Conservation (phyloP, 164 flowering plant species). For the Macadamia tetraphylla region DNA sequence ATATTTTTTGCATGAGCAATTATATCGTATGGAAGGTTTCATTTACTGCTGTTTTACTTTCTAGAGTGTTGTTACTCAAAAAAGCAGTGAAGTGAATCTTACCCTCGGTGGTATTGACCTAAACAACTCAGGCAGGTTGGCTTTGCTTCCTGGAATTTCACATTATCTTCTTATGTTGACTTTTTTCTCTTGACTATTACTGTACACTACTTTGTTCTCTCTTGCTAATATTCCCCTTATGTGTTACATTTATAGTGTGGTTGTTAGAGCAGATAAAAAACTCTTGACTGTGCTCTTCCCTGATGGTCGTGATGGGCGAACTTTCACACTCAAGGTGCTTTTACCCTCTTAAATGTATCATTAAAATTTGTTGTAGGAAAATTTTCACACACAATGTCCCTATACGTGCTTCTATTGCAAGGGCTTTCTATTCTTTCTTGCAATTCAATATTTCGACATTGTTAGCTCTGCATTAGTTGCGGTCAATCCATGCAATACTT, state of each 20-base stretch:
- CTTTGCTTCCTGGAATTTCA: constrained; percentile 19
- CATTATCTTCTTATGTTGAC: constrained; percentile 3
- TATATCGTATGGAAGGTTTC: not conserved
- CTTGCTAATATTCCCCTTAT: constrained; percentile 6
- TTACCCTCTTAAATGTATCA: not conserved
- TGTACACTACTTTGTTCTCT: not conserved
- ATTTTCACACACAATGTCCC: no score
- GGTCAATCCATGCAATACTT: no score
- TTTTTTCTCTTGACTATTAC: not conserved
- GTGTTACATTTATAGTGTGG: constrained; percentile 50
- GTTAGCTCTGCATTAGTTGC: no score
- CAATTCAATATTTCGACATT: no score
- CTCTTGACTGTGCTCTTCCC: constrained; percentile 91
- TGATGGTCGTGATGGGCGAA: constrained; percentile 94
- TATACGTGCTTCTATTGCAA: not conserved
- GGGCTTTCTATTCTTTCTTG: not conserved
- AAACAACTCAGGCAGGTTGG: constrained; percentile 99
- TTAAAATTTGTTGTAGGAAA: no score
- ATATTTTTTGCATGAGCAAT: not conserved
- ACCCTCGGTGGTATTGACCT: constrained; percentile 98
- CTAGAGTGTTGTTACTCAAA: constrained; percentile 74
- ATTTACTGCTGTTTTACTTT: constrained; percentile 15
- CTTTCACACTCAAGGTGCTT: constrained; percentile 90
- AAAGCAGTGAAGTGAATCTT: constrained; percentile 77
- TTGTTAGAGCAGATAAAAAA: constrained; percentile 81